Conservation (phyloP, 192 early-diverging fungal species). For the Backusella australiensis region DNA sequence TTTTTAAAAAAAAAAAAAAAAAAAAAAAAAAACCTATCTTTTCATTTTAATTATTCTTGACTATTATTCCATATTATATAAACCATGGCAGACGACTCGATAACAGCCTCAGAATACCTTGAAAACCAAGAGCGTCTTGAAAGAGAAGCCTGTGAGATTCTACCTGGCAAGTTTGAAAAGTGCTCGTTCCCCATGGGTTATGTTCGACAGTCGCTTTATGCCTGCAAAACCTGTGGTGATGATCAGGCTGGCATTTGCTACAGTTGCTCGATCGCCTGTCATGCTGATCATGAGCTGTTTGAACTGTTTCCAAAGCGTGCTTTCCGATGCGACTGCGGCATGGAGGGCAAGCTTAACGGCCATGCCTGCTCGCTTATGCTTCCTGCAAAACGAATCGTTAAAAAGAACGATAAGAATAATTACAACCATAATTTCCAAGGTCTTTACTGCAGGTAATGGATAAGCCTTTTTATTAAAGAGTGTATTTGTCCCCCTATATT, state of each 20-base stretch:
- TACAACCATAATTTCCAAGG: slow-evolving; percentile 88
- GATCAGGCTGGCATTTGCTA: slow-evolving; percentile 66
- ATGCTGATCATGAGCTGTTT: slow-evolving; percentile 73
- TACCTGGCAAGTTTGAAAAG: slow-evolving; percentile 69
- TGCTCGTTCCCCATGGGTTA: slow-evolving; percentile 77
- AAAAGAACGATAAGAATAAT: slow-evolving; percentile 62
- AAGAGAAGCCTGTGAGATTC: slow-evolving; percentile 49
- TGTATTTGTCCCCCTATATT: too few relatives aligned
- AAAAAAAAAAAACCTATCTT: neutral
- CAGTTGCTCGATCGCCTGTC: slow-evolving; percentile 77
- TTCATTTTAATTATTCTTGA: neutral
- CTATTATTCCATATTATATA: neutral
- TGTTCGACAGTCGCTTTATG: slow-evolving; percentile 76
- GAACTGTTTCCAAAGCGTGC: slow-evolving; percentile 83
- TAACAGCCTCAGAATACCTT: slow-evolving; percentile 45
- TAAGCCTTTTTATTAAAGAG: neutral
- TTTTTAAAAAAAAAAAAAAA: neutral
- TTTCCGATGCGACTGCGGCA: slow-evolving; percentile 93
- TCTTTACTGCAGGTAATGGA: slow-evolving; percentile 70
- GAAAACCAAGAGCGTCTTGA: slow-evolving; percentile 36
- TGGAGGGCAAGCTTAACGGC: slow-evolving; percentile 40
- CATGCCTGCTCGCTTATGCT: slow-evolving; percentile 39
- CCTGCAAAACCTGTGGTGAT: slow-evolving; percentile 74
- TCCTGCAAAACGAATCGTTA: slow-evolving; percentile 31
- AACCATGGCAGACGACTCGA: slow-evolving; percentile 7